A percentile compares a stretch with the other conserved stretches of the same genome.
phyloP scores from a whole-genome alignment of 75 land plant genomes.

The Picea sitchensis region DNA sequence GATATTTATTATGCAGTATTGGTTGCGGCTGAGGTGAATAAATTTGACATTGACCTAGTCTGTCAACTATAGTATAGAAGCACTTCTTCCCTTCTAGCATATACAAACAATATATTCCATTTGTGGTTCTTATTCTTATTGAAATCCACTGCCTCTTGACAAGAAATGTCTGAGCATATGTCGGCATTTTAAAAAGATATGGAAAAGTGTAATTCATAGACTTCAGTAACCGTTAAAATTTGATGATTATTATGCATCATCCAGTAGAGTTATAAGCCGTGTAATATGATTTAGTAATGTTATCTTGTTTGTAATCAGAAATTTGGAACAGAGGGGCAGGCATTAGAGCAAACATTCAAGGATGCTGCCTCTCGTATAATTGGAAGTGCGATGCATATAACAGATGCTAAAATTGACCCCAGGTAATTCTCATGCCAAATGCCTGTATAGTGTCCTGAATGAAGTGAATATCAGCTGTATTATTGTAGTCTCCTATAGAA shows the following conservation, averaged over 20 bases:
- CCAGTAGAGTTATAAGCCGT: too few species aligned
- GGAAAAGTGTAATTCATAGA: background rate
- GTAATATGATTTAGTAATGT: too few species aligned
- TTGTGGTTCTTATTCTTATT: background rate
- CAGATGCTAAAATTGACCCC: constrained; percentile 22
- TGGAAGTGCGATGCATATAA: constrained; percentile 22
- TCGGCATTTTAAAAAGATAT: background rate
- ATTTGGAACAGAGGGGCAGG: constrained; percentile 13
- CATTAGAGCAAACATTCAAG: constrained; percentile 19
- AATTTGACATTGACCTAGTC: background rate
- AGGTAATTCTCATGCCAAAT: constrained; percentile 14
- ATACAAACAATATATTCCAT: background rate
- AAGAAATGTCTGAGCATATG: background rate
- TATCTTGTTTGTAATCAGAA: too few species aligned
- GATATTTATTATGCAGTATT: constrained; percentile 40
- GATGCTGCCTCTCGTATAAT: constrained; percentile 30
- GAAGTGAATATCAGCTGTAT: too few species aligned
- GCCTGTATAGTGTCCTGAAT: too few species aligned
- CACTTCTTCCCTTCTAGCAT: background rate
- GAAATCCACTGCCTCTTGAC: background rate
- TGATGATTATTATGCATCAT: too few species aligned
- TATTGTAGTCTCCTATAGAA: too few species aligned
- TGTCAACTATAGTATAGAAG: background rate
- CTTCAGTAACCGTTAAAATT: too few species aligned
- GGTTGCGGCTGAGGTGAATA: constrained; percentile 28